Conservation (phyloP, 441 rosid species). For the Arabidopsis lyrata region DNA sequence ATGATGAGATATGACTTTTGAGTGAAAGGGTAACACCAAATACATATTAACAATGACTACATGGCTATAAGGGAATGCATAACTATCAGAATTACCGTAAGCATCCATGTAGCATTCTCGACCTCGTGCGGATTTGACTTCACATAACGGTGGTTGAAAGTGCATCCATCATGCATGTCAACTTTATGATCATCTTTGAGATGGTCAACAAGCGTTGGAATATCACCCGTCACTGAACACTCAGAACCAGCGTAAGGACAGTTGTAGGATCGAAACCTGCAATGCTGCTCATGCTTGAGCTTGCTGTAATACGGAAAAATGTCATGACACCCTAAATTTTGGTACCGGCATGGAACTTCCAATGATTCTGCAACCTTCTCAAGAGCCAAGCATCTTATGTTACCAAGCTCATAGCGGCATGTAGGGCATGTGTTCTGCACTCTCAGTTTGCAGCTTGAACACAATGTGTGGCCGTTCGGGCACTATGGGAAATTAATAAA, state of each 20-base stretch:
- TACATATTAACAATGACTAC: not conserved
- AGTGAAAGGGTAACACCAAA: not conserved
- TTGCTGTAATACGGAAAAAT: conserved; percentile 77
- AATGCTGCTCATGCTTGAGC: conserved; percentile 80
- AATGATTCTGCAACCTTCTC: conserved; percentile 85
- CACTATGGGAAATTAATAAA: conserved; percentile 55
- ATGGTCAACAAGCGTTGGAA: conserved; percentile 68
- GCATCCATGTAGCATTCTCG: conserved; percentile 93
- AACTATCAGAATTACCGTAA: conserved; percentile 60
- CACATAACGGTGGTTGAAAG: conserved; percentile 88
- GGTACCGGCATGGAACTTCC: conserved; percentile 81
- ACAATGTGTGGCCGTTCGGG: conserved; percentile 87
- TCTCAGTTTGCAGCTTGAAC: conserved; percentile 74
- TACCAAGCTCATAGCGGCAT: conserved; percentile 82
- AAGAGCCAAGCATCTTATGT: conserved; percentile 82
- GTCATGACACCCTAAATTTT: conserved; percentile 71
- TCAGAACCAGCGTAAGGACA: conserved; percentile 93
- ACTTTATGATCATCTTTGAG: conserved; percentile 88
- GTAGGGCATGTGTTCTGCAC: conserved; percentile 82
- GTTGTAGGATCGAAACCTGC: conserved; percentile 70
- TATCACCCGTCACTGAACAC: conserved; percentile 80
- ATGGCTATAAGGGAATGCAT: not conserved
- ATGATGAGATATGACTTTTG: not conserved
- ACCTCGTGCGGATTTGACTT: conserved; percentile 83
- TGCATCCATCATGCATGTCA: conserved; percentile 85